A percentile compares a stretch with the other conserved stretches of the same genome.
Conservation (phyloP, 768 basidiomycete genomes). For the Strobilomyces echinocephalus region DNA sequence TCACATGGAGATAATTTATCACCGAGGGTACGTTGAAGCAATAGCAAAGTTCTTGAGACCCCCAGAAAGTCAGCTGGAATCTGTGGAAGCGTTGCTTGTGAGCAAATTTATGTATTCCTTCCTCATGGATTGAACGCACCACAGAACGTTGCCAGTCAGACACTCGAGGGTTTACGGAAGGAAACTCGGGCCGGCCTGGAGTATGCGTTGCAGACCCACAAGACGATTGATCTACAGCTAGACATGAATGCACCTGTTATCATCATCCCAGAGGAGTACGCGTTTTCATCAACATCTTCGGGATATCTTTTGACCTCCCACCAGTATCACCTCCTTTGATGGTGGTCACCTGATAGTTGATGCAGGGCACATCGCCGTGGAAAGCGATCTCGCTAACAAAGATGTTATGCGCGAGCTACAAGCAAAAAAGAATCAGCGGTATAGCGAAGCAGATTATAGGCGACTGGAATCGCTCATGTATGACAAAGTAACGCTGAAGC, state of each 20-base stretch:
- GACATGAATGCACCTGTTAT: slow-evolving; percentile 97
- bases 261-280: slow-evolving; percentile 90
- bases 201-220: slow-evolving; percentile 88
- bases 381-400: slow-evolving; percentile 86
- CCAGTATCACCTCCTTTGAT: slow-evolving; percentile 66
- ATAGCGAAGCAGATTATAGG: slow-evolving; percentile 81
- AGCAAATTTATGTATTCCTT: slow-evolving; percentile 21
- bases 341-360: slow-evolving; percentile 90
- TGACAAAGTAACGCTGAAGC: slow-evolving; percentile 76
- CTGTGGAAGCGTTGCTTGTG: slow-evolving; percentile 88
- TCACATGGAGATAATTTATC: slow-evolving; percentile 96
- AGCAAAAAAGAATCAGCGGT: slow-evolving; percentile 77
- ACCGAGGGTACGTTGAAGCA: slow-evolving; percentile 88
- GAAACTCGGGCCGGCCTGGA: slow-evolving; percentile 94
- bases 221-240: slow-evolving; percentile 93
- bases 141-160: slow-evolving; percentile 87
- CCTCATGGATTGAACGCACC: background rate
- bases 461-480: slow-evolving; percentile 92
- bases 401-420: slow-evolving; percentile 71
- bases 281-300: slow-evolving; percentile 13
- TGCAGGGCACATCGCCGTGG: slow-evolving; percentile 93
- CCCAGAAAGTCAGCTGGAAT: slow-evolving; percentile 91
- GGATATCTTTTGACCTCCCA: slow-evolving; percentile 5
- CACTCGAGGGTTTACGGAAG: slow-evolving; percentile 86
- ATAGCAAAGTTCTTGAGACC: slow-evolving; percentile 90